Percentiles rank a stretch among this genome's conserved stretches.
Evolutionary conservation across 2,329 filamentous ascomycete genomes (phyloP).

Genomic region (Cercospora zeae-maydis): DNA sequence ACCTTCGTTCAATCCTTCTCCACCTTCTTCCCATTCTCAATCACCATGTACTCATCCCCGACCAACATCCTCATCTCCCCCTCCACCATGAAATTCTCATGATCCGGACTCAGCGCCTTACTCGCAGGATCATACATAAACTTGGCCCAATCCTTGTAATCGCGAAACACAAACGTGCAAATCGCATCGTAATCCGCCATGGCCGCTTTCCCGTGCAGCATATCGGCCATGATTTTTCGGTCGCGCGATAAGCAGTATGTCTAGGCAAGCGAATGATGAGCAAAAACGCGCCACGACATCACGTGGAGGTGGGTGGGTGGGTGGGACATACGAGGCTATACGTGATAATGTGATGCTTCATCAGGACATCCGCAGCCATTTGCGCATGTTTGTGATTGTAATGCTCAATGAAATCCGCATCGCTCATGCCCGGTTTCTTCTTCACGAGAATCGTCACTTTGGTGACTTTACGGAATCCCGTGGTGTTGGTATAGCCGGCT

Average conservation of each 20-base stretch:
- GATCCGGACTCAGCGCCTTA: slow-evolving; percentile 39
- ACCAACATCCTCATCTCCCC: slow-evolving; percentile 45
- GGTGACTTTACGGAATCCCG: slow-evolving; percentile 47
- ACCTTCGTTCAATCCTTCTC: background rate
- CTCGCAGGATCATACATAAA: slow-evolving; percentile 47
- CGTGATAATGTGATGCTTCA: slow-evolving; percentile 44
- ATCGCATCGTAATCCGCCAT: slow-evolving; percentile 48
- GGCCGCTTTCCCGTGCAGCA: slow-evolving; percentile 42
- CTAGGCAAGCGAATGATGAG: slow-evolving; percentile 25
- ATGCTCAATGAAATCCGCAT: slow-evolving; percentile 45
- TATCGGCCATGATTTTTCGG: slow-evolving; percentile 45
- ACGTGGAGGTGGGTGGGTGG: background rate
- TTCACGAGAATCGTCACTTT: slow-evolving; percentile 47
- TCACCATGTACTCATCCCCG: slow-evolving; percentile 42
- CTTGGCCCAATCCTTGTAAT: slow-evolving; percentile 45
- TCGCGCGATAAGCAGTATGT: slow-evolving; percentile 47
- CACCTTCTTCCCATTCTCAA: slow-evolving; percentile 12
- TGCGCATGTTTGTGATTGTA: slow-evolving; percentile 47
- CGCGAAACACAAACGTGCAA: slow-evolving; percentile 48
- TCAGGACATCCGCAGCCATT: slow-evolving; percentile 43
- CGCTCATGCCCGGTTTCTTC: slow-evolving; percentile 46
- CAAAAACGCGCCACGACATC: background rate
- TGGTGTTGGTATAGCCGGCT: slow-evolving; percentile 45
- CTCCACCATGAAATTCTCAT: slow-evolving; percentile 39
- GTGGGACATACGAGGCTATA: slow-evolving; percentile 43